Evolutionary conservation across 371 early-diverging fungal genomes (phyloP), one percentile per base, ranked within the genome.

Genomic region (Actinomortierella ambigua): DNA sequence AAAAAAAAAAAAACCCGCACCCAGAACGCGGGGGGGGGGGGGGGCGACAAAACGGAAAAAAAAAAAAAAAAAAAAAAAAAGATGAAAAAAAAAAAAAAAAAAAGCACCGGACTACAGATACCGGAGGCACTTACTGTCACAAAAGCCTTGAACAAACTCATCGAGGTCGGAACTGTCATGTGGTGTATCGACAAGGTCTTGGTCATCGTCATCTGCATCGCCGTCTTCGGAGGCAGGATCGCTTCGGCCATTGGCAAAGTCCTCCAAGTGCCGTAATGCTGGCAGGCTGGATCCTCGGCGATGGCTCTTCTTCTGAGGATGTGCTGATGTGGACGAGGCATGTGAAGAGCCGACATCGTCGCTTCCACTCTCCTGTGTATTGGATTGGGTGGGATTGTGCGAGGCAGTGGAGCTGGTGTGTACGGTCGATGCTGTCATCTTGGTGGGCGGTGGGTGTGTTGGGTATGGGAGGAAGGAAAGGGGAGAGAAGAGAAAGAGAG

Each of bases 311-410:
- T 59, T 47, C 5, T 58, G 40, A 17, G 68, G 39, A 13, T 57
- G 28, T 7, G 59, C 52, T 28, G 59, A 51, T 14, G 71, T 64
- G 15, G 52, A 28, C 15, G 40, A 42, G 28, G 65, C 58, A 22
- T 63, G 54, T 42, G 63, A 26, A 46, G 41, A 22, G 40, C 62
- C 60, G 9, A 57, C 50, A 23, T 66, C 52, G 54, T 73, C 67
- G 63, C 63, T 66, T 57, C 63, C 67, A 34, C 67, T 63, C 57
- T 73, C 66, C 39, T 66, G 73, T 44, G 73, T 66, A 26, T 66
- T 67, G 50, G 67, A 59, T 28, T 66, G 47, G 22, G 73, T 63
- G 60, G 63, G 60, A 54, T 63, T 67, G 67, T 67, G 66, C 27
- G 67, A 59, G 40, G 62, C 73, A 56, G 73, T 46, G 41, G 73